Conservation (phyloP, 192 early-diverging fungal species). For the Backusella sp. region DNA sequence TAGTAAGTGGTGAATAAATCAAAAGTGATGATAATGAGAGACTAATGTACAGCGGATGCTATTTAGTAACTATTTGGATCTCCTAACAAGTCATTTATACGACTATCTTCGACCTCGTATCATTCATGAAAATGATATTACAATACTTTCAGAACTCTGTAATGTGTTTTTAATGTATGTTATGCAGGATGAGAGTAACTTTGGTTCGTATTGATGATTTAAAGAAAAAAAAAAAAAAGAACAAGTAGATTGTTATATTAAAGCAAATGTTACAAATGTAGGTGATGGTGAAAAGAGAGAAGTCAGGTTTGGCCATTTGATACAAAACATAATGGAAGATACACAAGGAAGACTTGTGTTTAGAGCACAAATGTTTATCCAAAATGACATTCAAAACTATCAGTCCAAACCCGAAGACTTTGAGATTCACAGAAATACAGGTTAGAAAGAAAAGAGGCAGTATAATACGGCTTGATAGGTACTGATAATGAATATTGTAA, state of each 20-base stretch:
- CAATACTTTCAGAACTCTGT: constrained; percentile 81
- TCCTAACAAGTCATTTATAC: constrained; percentile 71
- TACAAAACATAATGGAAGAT: constrained; percentile 83
- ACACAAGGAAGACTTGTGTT: constrained; percentile 87
- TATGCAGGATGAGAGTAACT: constrained; percentile 39
- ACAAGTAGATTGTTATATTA: not conserved
- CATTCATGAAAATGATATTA: constrained; percentile 81
- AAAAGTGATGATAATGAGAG: too few species aligned
- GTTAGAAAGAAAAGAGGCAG: not conserved
- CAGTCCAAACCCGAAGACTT: constrained; percentile 70
- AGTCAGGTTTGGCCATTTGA: constrained; percentile 65
- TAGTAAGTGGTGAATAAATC: constrained; percentile 49
- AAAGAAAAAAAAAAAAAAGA: not conserved
- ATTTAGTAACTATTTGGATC: constrained; percentile 71
- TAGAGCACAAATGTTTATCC: constrained; percentile 79
- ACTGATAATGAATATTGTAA: not conserved
- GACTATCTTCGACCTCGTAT: constrained; percentile 86
- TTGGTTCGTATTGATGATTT: not conserved
- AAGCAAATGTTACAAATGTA: constrained; percentile 9
- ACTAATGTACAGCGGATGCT: not conserved
- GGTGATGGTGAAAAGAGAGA: constrained; percentile 41
- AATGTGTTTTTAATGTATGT: constrained; percentile 63
- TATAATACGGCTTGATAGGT: not conserved
- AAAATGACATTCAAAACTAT: constrained; percentile 74
- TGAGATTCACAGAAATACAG: constrained; percentile 32